Evolutionary conservation across 73 alveolate genomes (phyloP), one percentile per base, ranked within the genome.

Genomic region (Paramecium octaurelia): DNA sequence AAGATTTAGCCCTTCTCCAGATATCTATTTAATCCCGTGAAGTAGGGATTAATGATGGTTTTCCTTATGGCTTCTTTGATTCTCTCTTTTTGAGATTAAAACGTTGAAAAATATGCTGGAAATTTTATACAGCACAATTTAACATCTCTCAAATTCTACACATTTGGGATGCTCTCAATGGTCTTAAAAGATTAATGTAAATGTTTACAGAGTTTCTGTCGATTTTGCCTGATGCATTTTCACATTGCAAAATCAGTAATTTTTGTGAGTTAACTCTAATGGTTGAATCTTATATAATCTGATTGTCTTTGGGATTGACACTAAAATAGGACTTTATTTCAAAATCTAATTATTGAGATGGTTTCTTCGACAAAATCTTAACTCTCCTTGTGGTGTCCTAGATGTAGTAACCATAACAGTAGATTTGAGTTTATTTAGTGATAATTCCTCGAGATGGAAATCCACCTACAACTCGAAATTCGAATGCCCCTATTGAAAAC

Each of bases 391-490:
- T 23, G 2, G 58, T 21, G 1, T 80, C 71, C 21, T 48, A 5
- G 2, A 18, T 24, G 18, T 44, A 80, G 16, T 59, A 31, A 11
- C 57, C 43, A 48, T 80, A 80, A 44, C 70, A 80, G 16, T 44
- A 80, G 8, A 80, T 80, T 80, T 80, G 31, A 20, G 91, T 80
- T 80, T 24, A 31, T 31, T 27, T 46, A 4, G 23, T 23, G 3
- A 80, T 35, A 4, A 80, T 48, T 16, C 91, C 91, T 80, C 18
- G 12, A 2, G 27, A 4, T 43, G 91, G 91, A 7, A 31, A 48
- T 46, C 76, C 91, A 0, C 91, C 91, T 3, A 80, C 75, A 1
- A 27, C 42, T 80, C 57, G 27, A 48, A 80, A 80, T 80, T 80
- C 91, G 16, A 80, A 80, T 6, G 43, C 14, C 46, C 91, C 91